Percentiles rank a stretch among this genome's conserved stretches.
Conservation (phyloP, 331 rosid genomes). For the Pyrus hybrid region DNA sequence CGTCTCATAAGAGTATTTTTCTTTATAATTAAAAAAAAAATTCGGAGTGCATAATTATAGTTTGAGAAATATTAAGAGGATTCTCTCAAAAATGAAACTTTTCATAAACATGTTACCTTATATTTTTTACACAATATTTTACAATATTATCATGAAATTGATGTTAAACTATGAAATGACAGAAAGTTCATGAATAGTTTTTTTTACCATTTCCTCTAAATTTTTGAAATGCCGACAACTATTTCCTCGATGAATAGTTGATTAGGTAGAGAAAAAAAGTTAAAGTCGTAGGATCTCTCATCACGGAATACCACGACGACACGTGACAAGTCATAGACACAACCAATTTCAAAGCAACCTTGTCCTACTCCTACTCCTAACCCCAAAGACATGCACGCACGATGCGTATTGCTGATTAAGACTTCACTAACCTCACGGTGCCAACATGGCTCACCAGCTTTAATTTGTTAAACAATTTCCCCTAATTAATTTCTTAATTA, state of each 20-base stretch:
- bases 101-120: fast-evolving
- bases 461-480: neutral
- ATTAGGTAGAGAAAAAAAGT: neutral
- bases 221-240: no score
- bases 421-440: slow-evolving; percentile 21
- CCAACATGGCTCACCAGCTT: slow-evolving; percentile 21
- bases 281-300: neutral
- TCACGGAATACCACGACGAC: neutral
- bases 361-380: slow-evolving; percentile 13
- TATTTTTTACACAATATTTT: no score
- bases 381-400: neutral
- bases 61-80: no score
- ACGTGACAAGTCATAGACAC: slow-evolving; percentile 27
- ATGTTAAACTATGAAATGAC: no score
- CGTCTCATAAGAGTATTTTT: no score
- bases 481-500: neutral
- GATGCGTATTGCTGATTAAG: slow-evolving; percentile 15
- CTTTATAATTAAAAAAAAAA: no score
- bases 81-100: no score
- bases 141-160: fast-evolving
- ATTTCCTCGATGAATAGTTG: neutral
- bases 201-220: no score
- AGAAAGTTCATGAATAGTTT: no score
- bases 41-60: no score
- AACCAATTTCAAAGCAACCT: slow-evolving; percentile 6